Evolutionary conservation across 1,284 basidiomycete genomes (phyloP), one percentile per base, ranked within the genome.

Genomic region (Boletus nobilissimus): DNA sequence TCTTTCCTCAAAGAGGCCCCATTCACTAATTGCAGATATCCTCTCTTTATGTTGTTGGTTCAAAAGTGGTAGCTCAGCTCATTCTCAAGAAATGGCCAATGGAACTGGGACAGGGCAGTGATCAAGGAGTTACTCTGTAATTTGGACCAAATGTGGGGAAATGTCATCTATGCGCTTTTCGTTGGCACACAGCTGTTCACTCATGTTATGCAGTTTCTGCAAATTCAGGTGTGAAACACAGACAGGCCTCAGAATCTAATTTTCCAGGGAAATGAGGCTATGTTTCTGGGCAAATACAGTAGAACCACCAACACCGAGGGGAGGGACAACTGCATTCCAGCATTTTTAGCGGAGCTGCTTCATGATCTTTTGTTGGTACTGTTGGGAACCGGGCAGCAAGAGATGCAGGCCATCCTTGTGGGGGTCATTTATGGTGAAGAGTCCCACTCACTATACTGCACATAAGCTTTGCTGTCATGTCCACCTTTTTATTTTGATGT

Each of bases 1-100:
- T 77, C n/a, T 9, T 77, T 77, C 48, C 36, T 78, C 0, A 77
- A 77, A 6, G 77, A 77, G 11, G 7, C 32, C 2, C 66, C 77
- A 0, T 79, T 78, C n/a, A 1, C 2, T 4, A 24, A 14, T 1
- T 13, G 4, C 3, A 29, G 22, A 7, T 4, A 75, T 1, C 14
- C 19, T 0, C 70, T 70, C 67, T 70, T 78, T n/a, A 6, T 75
- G 7, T 66, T 40, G 2, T 19, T 46, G 3, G 76, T 78, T 24
- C 36, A 78, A 34, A n/a, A 29, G 0, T 32, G 40, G 26, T 67
- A 46, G 34, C 48, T 77, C 0, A 64, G 76, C 10, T 54, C 24
- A 0, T 14, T 64, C 29, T 29, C 60, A 22, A 2, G 5, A 39
- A 38, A 32, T 7, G 72, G 46, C 1, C 3, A 22, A 14, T 76